Base-by-base conservation (phyloP, 257 asterid genomes). In the Galeopsis tetrahit region DNA sequence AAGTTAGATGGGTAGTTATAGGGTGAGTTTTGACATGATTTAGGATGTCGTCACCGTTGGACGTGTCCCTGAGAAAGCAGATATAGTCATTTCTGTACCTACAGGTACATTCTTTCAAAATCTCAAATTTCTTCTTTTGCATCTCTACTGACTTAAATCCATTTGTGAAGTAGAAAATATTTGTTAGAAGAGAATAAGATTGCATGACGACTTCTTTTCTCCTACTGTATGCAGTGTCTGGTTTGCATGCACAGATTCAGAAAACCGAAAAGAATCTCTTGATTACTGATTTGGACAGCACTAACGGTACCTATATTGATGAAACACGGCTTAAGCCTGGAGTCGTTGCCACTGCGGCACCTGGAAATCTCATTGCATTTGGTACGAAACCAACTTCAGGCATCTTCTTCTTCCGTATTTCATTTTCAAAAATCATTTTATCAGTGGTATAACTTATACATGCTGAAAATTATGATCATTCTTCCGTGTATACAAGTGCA, bases 211-310 rank as follows among this genome's bases (percentile, higher is more conserved):
- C 35, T 28, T 13, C 17, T 7, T 52, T 52, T 52, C 58, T 14
- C 10, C 6, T 15, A 15, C 58, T 33, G 42, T 58, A 11, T 81
- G 51, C 84, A 93, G 98, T 93, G 28, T 93, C 98, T 33, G 90
- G 72, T 61, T 32, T 84, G 49, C 98, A 93, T 70, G 98, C 97
- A 10, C 91, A 85, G 75, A 85, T 93, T 65, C 85, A 82, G 87
- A 90, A 81, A 81, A 76, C 88, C 2, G 92, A 86, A 40, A 82
- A 81, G 64, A 88, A 71, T 69, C 95, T 93, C 2, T 71, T 90
- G 78, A 76, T 93, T 15, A 88, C 91, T 31, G 98, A 93, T 82
- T 82, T 93, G 76, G 93, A 93, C 80, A 89, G 97, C 95, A 93
- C 98, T 39, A 93, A 93, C 31, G 96, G 98, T 28, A 93, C 98